Conservation (phyloP, 495 filamentous ascomycete genomes). For the Paragyromitra xinjiangensis region DNA sequence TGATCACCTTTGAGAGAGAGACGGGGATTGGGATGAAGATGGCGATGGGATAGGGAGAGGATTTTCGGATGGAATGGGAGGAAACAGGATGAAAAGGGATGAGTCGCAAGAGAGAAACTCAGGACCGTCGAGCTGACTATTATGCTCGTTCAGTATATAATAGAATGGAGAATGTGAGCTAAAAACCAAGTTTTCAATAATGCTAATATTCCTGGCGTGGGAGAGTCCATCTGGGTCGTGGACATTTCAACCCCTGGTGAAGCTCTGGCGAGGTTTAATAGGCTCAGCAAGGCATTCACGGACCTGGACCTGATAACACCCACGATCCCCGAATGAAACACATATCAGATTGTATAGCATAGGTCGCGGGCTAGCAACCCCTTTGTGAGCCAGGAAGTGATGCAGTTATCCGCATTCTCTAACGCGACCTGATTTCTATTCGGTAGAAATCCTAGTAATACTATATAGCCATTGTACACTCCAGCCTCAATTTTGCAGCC, state of each 20-base stretch:
- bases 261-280: not conserved
- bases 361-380: not conserved
- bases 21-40: not conserved
- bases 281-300: not conserved
- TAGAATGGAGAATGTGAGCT: no score
- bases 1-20: not conserved
- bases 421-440: no score
- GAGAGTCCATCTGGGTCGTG: no score
- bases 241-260: not conserved
- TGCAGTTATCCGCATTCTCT: no score
- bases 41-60: not conserved
- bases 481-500: not conserved
- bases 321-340: no score
- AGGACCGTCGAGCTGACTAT: no score
- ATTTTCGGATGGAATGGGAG: not conserved
- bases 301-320: not conserved
- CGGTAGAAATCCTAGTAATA: no score
- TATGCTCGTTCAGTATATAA: no score
- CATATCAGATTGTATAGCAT: not conserved
- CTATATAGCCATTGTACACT: no score
- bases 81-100: not conserved
- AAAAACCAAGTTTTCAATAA: no score
- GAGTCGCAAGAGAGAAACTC: not conserved
- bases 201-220: no score
- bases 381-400: not conserved